Percentiles rank a stretch among this genome's conserved stretches.
Evolutionary conservation across 2,329 filamentous ascomycete species (phyloP).

Genomic region (Nigrospora sphaerica): DNA sequence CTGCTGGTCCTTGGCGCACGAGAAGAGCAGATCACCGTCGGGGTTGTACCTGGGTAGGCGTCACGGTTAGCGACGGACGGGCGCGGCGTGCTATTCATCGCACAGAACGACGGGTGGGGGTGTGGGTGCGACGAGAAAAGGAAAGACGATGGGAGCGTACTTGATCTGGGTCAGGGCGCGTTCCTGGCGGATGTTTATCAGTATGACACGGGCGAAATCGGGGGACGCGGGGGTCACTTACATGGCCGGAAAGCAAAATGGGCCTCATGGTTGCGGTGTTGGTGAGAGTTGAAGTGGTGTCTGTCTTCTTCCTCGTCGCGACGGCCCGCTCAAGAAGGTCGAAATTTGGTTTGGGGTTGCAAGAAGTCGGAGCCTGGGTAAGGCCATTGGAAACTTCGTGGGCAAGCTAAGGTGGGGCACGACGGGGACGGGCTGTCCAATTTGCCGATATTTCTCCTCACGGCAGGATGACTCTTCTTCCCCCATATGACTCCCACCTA

Average conservation of each 20-base stretch:
- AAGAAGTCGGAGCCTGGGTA: too few relatives aligned
- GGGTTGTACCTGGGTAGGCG: conserved; percentile 63
- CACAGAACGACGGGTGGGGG: neutral
- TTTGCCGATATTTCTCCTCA: too few relatives aligned
- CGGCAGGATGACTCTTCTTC: too few relatives aligned
- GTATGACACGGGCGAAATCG: neutral
- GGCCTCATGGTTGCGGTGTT: conserved; percentile 73
- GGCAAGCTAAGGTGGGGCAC: too few relatives aligned
- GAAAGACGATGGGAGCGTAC: conserved; percentile 36
- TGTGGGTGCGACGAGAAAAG: neutral
- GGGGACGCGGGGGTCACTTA: conserved; percentile 23
- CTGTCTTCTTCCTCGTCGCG: too few relatives aligned
- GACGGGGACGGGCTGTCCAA: too few relatives aligned
- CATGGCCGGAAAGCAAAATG: conserved; percentile 91
- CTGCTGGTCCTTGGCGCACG: conserved; percentile 90
- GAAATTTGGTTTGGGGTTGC: too few relatives aligned
- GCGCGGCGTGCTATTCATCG: neutral
- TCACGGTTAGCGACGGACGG: neutral
- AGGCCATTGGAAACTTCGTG: too few relatives aligned
- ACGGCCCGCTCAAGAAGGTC: too few relatives aligned
- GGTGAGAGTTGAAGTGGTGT: conserved; percentile 20
- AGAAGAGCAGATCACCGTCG: conserved; percentile 96
- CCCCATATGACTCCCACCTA: too few relatives aligned
- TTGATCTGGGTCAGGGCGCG: conserved; percentile 92
- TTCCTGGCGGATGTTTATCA: conserved; percentile 45